Evolutionary conservation across 306 rosid species (phyloP), one percentile per base, ranked within the genome.

Genomic region (Corylus avellana): DNA sequence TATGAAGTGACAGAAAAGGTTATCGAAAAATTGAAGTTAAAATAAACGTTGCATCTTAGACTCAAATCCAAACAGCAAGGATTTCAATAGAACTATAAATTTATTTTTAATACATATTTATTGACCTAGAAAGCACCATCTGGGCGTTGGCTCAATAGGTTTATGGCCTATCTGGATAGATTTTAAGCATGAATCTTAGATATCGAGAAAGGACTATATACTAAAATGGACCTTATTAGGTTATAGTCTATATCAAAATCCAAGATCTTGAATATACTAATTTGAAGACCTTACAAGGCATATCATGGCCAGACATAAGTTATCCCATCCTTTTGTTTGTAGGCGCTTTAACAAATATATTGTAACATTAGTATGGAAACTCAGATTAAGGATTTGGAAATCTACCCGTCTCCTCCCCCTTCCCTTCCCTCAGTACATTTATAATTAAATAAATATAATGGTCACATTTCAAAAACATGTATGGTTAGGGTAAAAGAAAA

Each of bases 21-120:
- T 49, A 75, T 46, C 25, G 53, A 78, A 61, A n/a, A 77, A 66
- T 49, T 39, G 66, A 73, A 62, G n/a, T 8, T n/a, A 35, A 59
- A 59, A 50, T 57, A 72, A 55, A 2, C 46, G 47, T 35, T 29
- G n/a, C 59, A 75, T 42, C 70, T 48, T 16, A 77, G 8, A 39
- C 49, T 17, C 5, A 17, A 67, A 66, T 50, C 72, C 10, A 7
- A 73, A 72, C 12, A 68, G 0, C 4, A 58, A 77, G 57, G 53
- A 68, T 42, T 68, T 42, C 53, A 39, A 42, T 7, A 20, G 18
- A 39, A 16, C 18, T 12, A 63, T 13, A 5, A 42, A 17, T 39
- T 37, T 12, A 4, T 27, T 29, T 42, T 29, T 35, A 46, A 68
- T 68, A 46, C 7, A 11, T 9, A 67, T 67, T 10, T 68, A 42